Percentiles rank a stretch among this genome's conserved stretches.
Evolutionary conservation across 228 moss, liverwort and hornwort genomes (phyloP).

Genomic region (Sphagnum fallax): DNA sequence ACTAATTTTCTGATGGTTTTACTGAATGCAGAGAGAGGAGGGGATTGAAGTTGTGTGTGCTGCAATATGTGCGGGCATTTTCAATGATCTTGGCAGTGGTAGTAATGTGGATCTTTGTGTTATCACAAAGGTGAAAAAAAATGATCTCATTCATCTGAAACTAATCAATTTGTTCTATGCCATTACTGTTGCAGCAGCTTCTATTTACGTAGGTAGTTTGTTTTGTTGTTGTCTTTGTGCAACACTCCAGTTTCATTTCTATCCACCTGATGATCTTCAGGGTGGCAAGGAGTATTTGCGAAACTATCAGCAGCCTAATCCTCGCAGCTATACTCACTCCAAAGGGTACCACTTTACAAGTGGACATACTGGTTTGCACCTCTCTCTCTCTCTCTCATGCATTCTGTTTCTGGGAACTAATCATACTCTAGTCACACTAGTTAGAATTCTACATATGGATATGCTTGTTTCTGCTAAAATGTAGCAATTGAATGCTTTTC

Average conservation of each 20-base stretch:
- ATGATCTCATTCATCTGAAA: background rate
- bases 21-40: conserved; percentile 65
- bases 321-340: conserved; percentile 69
- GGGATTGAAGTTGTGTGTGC: conserved; percentile 78
- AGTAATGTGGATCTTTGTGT: conserved; percentile 96
- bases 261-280: conserved; percentile 13
- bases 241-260: no score
- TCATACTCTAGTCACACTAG: no score
- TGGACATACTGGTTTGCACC: conserved; percentile 57
- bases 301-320: conserved; percentile 84
- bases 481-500: background rate
- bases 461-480: background rate
- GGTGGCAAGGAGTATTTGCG: conserved; percentile 79
- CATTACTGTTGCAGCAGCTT: background rate
- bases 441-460: background rate
- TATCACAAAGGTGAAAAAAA: conserved; percentile 57
- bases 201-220: background rate
- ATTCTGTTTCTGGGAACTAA: no score
- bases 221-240: background rate
- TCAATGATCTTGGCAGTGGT: conserved; percentile 96
- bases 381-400: background rate
- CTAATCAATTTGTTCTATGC: background rate
- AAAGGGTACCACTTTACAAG: conserved; percentile 71
- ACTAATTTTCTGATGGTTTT: no score
- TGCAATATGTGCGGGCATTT: conserved; percentile 90